Conservation (phyloP, 1,139 yeast genomes). For the Yamadazyma dushanensis region DNA sequence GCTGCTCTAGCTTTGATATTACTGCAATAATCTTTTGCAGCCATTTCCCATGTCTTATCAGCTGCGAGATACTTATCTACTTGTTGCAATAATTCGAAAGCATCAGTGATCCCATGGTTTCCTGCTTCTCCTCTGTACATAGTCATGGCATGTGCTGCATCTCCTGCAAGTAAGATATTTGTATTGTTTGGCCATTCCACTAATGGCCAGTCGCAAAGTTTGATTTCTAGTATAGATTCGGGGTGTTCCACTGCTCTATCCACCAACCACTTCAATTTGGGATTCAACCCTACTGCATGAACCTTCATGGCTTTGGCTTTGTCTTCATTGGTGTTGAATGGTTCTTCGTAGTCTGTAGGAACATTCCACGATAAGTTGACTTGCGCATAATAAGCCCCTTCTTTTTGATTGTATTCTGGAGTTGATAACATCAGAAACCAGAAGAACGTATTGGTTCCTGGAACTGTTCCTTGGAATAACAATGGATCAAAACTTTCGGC, state of each 20-base stretch:
- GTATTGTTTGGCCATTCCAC: slow-evolving; percentile 14
- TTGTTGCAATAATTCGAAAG: slow-evolving; percentile 13
- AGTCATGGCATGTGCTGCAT: slow-evolving; percentile 22
- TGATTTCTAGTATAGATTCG: slow-evolving; percentile 16
- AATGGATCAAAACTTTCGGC: slow-evolving; percentile 23
- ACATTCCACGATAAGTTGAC: slow-evolving; percentile 22
- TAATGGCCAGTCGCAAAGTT: slow-evolving; percentile 20
- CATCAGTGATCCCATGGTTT: slow-evolving; percentile 23
- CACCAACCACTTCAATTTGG: slow-evolving; percentile 17
- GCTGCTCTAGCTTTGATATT: slow-evolving; percentile 16
- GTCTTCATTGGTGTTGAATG: slow-evolving; percentile 16
- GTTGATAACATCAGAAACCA: slow-evolving; percentile 28
- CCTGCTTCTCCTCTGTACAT: slow-evolving; percentile 25
- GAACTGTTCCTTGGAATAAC: slow-evolving; percentile 29
- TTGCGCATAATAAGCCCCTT: slow-evolving; percentile 19
- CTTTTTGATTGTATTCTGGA: slow-evolving; percentile 19
- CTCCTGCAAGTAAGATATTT: slow-evolving; percentile 15
- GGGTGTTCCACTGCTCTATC: slow-evolving; percentile 18
- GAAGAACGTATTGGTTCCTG: slow-evolving; percentile 23
- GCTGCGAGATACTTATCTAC: slow-evolving; percentile 11
- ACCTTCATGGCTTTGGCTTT: slow-evolving; percentile 18
- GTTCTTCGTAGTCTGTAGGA: slow-evolving; percentile 13
- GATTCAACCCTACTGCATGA: slow-evolving; percentile 17
- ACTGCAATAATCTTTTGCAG: slow-evolving; percentile 14
- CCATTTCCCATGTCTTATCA: slow-evolving; percentile 14